Conservation (phyloP, 495 filamentous ascomycete genomes). For the Xylaria nigripes region DNA sequence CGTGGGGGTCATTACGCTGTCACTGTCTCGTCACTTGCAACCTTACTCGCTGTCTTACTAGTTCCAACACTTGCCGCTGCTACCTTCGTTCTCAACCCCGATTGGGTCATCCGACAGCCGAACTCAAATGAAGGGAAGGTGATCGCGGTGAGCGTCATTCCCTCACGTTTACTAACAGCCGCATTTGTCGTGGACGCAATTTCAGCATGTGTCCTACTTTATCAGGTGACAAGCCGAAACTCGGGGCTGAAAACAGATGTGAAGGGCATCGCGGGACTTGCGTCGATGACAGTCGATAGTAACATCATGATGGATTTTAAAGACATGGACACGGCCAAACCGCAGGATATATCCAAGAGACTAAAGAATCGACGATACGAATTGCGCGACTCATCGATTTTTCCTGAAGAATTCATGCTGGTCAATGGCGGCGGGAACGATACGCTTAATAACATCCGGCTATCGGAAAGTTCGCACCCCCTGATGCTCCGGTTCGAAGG, state of each 20-base stretch:
- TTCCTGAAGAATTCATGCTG: constrained; percentile 35
- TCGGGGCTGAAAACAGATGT: constrained; percentile 61
- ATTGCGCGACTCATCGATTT: constrained; percentile 58
- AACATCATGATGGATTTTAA: constrained; percentile 71
- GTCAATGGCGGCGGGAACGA: constrained; percentile 26
- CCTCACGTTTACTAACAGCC: constrained; percentile 51
- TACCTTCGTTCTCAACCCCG: constrained; percentile 45
- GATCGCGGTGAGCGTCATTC: constrained; percentile 48
- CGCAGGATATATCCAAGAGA: constrained; percentile 56
- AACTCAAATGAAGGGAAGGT: constrained; percentile 33
- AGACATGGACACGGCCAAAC: constrained; percentile 57
- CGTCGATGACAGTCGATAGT: constrained; percentile 61
- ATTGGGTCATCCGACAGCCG: constrained; percentile 24
- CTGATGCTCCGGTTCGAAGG: constrained; percentile 55
- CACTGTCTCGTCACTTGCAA: constrained; percentile 50
- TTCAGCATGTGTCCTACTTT: constrained; percentile 49
- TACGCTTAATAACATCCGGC: constrained; percentile 31
- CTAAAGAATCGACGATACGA: constrained; percentile 58
- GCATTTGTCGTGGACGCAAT: constrained; percentile 45
- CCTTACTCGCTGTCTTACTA: constrained; percentile 53
- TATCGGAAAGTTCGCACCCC: constrained; percentile 55
- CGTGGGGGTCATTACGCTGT: constrained; percentile 57
- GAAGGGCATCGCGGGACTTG: constrained; percentile 65
- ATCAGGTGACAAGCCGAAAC: constrained; percentile 48
- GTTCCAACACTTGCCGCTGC: constrained; percentile 56